phyloP scores from a whole-genome alignment of 345 rosid genomes.

The Carallia brachiata region DNA sequence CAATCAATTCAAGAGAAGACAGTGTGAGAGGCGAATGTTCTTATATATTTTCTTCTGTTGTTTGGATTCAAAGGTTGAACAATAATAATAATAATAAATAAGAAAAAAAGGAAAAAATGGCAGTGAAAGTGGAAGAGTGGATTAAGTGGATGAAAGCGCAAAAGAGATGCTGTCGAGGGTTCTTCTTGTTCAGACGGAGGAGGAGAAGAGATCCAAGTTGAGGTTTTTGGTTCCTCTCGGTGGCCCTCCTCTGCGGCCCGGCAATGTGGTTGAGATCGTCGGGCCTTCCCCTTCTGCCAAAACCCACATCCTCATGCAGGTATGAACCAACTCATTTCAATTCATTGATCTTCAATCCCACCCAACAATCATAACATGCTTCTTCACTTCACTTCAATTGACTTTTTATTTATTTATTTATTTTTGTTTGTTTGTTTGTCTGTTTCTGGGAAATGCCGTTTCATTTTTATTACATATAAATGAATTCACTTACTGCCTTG shows the following conservation, averaged over 20 bases:
- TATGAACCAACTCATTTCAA: not conserved
- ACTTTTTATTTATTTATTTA: no score
- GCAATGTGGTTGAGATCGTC: constrained; percentile 63
- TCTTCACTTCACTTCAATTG: not conserved
- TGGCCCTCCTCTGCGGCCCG: constrained; percentile 58
- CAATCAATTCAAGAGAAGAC: no score
- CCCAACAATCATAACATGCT: not conserved
- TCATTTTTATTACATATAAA: no score
- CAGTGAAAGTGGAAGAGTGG: constrained; percentile 35
- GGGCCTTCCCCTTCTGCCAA: constrained; percentile 74
- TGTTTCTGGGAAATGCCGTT: no score
- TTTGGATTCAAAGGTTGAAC: no score
- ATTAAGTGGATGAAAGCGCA: constrained; percentile 56
- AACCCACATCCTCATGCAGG: constrained; percentile 68
- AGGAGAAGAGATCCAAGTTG: constrained; percentile 28
- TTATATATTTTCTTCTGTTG: no score
- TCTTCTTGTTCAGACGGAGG: constrained; percentile 39
- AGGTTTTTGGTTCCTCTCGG: constrained; percentile 55
- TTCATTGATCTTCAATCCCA: not conserved
- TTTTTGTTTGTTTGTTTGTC: no score
- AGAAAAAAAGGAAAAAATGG: no score
- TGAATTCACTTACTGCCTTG: no score
- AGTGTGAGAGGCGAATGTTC: no score
- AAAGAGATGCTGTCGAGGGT: constrained; percentile 57
- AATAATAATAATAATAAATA: no score